A percentile compares a stretch with the other conserved stretches of the same genome.
Evolutionary conservation across 495 filamentous ascomycete genomes (phyloP).

Genomic region (Penicillium lividum): DNA sequence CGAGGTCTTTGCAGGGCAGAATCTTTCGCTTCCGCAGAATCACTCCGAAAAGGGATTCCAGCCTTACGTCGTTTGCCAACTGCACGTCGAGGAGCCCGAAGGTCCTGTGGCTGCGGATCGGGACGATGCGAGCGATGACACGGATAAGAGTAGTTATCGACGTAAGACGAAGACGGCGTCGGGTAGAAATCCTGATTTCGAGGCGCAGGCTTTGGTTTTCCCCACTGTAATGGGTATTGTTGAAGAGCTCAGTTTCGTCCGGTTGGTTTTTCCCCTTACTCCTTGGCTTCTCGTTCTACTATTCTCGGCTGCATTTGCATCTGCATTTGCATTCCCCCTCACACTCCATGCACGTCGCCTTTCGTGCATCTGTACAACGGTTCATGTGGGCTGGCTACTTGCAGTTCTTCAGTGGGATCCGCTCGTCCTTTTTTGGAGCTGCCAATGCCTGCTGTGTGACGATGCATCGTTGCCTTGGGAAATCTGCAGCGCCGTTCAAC

Average conservation of each 20-base stretch:
- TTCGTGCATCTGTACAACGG: not conserved
- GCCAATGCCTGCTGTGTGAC: not conserved
- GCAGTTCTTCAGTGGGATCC: not conserved
- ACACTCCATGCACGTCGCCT: not conserved
- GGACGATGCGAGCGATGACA: conserved; percentile 45
- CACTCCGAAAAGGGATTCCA: conserved; percentile 61
- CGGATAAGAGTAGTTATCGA: conserved; percentile 65
- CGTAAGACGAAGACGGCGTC: conserved; percentile 61
- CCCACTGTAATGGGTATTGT: conserved; percentile 63
- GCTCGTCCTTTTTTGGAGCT: not conserved
- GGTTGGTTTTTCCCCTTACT: conserved; percentile 47
- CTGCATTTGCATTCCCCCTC: not conserved
- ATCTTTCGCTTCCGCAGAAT: conserved; percentile 51
- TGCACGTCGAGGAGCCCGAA: conserved; percentile 70
- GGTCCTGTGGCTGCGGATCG: conserved; percentile 17
- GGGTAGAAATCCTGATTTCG: conserved; percentile 71
- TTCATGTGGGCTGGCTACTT: not conserved
- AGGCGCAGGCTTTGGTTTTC: conserved; percentile 63
- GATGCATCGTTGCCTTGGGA: not conserved
- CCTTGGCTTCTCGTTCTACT: conserved; percentile 8
- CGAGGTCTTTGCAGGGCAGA: conserved; percentile 54
- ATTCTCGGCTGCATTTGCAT: not conserved
- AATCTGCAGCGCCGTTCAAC: not conserved
- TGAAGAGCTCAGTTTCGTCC: conserved; percentile 77
- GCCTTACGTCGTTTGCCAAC: conserved; percentile 78